Conservation (phyloP, 2,329 filamentous ascomycete genomes). For the Sclerotinia trifoliorum region DNA sequence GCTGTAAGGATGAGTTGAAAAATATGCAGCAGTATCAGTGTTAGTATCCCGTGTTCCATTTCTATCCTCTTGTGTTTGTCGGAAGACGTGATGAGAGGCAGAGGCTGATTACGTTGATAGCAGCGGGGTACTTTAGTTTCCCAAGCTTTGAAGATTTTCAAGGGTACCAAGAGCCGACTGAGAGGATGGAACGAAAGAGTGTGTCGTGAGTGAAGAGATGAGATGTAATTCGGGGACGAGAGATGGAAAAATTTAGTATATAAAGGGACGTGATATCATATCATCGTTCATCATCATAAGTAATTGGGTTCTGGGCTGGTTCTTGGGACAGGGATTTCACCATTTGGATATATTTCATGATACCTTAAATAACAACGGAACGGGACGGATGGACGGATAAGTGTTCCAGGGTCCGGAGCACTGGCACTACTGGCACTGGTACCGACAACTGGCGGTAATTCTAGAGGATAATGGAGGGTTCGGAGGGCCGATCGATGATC, state of each 20-base stretch:
- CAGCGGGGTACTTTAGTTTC: conserved; percentile 68
- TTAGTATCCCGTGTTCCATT: conserved; percentile 2
- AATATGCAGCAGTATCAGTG: conserved; percentile 20
- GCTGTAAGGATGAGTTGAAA: conserved; percentile 25
- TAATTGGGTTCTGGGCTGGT: conserved; percentile 16
- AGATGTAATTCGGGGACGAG: background rate
- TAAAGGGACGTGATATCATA: background rate
- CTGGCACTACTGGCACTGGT: background rate
- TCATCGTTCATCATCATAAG: conserved; percentile 13
- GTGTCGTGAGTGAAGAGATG: background rate
- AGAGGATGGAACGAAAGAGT: conserved; percentile 25
- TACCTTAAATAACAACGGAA: conserved; percentile 13
- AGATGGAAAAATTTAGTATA: background rate
- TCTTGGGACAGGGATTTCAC: conserved; percentile 12
- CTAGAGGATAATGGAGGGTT: background rate
- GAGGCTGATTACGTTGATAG: conserved; percentile 26
- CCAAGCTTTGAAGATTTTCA: conserved; percentile 69
- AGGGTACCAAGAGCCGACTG: conserved; percentile 48
- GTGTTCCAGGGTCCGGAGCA: conserved; percentile 14
- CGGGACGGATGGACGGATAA: conserved; percentile 6
- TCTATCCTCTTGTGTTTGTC: background rate
- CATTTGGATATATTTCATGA: conserved; percentile 13
- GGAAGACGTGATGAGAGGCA: background rate
- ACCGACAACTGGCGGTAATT: background rate
- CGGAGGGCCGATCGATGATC: background rate